phyloP scores from a whole-genome alignment of 352 stramenopile genomes.

The Phytophthora palmivora region DNA sequence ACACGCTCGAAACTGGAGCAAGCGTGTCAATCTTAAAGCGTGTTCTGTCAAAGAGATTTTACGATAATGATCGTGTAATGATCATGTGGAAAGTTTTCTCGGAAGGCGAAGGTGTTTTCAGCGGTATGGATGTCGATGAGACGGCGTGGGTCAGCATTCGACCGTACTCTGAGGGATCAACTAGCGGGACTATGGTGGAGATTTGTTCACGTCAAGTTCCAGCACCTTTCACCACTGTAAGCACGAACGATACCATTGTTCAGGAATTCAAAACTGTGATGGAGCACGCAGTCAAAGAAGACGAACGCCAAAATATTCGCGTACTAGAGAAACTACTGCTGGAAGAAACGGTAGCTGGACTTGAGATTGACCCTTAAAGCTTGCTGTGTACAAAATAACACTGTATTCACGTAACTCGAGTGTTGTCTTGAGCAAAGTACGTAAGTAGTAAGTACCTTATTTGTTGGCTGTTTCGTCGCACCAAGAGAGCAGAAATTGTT shows the following conservation, averaged over 20 bases:
- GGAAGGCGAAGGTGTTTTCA: slow-evolving; percentile 35
- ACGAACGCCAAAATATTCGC: background rate
- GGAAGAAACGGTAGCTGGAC: background rate
- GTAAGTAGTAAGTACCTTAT: too few relatives aligned
- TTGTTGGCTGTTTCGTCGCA: too few relatives aligned
- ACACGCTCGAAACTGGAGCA: slow-evolving; percentile 10
- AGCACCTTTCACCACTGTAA: background rate
- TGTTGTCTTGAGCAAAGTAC: too few relatives aligned
- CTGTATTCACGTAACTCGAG: too few relatives aligned
- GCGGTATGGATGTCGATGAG: slow-evolving; percentile 51
- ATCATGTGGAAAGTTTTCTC: slow-evolving; percentile 48
- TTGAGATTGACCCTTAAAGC: too few relatives aligned
- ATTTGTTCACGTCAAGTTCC: slow-evolving; percentile 13
- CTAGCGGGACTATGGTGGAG: slow-evolving; percentile 7
- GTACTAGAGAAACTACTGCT: slow-evolving; percentile 8
- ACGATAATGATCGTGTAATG: slow-evolving; percentile 43
- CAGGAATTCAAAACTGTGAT: slow-evolving; percentile 8
- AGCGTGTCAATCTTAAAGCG: slow-evolving; percentile 25
- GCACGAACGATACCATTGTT: background rate
- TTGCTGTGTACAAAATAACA: too few relatives aligned
- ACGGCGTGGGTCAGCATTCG: slow-evolving; percentile 40
- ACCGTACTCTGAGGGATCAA: slow-evolving; percentile 2
- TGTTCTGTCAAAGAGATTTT: slow-evolving; percentile 27
- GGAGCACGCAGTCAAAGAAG: slow-evolving; percentile 3
- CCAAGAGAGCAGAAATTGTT: too few relatives aligned